Evolutionary conservation across 306 rosid species (phyloP).

Genomic region (Ammopiptanthus mongolicus): DNA sequence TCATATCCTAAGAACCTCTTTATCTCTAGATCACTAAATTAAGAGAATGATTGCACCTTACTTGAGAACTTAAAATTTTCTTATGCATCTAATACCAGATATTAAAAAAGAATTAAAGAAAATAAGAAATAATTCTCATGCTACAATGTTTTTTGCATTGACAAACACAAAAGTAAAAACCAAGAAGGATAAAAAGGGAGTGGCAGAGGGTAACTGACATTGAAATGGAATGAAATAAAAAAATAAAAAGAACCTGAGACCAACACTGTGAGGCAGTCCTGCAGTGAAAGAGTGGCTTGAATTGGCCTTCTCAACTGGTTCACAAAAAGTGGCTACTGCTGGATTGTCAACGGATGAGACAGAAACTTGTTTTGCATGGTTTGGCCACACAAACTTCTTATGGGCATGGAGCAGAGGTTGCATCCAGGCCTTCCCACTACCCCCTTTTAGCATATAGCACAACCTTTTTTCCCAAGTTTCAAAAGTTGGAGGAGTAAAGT

Average conservation of each 20-base stretch:
- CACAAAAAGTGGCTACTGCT: conserved; percentile 85
- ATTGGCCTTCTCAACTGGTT: conserved; percentile 96
- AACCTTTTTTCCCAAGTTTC: conserved; percentile 96
- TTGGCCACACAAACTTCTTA: conserved; percentile 73
- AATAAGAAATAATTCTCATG: neutral
- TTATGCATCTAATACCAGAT: neutral
- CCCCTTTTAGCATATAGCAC: conserved; percentile 78
- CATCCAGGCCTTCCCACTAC: conserved; percentile 91
- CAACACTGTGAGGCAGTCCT: conserved; percentile 87
- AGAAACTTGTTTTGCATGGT: conserved; percentile 59
- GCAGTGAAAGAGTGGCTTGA: conserved; percentile 96
- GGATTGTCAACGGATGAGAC: conserved; percentile 82
- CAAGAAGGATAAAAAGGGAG: neutral
- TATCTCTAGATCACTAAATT: too few relatives aligned
- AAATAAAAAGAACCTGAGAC: conserved; percentile 60
- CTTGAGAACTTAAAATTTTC: neutral
- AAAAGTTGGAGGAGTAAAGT: conserved; percentile 58
- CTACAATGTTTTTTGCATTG: neutral
- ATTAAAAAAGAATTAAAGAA: neutral
- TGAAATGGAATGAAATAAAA: conserved; percentile 7
- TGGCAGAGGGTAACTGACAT: neutral
- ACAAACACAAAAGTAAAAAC: neutral
- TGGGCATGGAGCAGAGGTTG: conserved; percentile 62
- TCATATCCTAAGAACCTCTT: too few relatives aligned
- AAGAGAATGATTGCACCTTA: too few relatives aligned